A percentile compares a stretch with the other conserved stretches of the same genome.
Evolutionary conservation across 2,329 filamentous ascomycete genomes (phyloP).

Genomic region (Blastomyces silverae): DNA sequence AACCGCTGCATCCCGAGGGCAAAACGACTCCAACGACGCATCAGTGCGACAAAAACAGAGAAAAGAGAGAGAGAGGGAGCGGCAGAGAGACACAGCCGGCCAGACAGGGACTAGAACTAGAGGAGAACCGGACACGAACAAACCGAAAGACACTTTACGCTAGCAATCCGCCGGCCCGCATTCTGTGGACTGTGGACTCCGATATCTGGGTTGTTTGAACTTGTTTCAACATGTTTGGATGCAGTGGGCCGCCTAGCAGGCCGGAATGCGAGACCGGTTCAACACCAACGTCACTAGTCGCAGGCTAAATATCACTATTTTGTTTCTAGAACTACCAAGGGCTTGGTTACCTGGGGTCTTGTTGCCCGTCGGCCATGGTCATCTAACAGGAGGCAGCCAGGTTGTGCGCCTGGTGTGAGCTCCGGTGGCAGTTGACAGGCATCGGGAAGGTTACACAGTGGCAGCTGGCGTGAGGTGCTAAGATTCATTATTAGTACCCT

Average conservation of each 20-base stretch:
- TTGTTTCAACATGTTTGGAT: neutral
- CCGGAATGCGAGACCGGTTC: neutral
- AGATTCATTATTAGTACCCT: neutral
- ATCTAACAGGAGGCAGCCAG: neutral
- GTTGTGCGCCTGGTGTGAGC: neutral
- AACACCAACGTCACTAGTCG: neutral
- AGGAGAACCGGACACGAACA: neutral
- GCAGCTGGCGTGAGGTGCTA: neutral
- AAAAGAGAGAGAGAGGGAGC: neutral
- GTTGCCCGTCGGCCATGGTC: neutral
- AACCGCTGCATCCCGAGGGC: neutral
- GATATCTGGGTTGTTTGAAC: too few relatives aligned
- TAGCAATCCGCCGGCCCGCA: neutral
- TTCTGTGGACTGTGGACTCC: neutral
- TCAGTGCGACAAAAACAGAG: neutral
- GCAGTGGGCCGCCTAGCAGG: neutral
- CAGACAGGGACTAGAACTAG: neutral
- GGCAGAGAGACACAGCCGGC: too few relatives aligned
- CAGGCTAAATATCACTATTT: constrained; percentile 1
- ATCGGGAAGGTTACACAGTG: neutral
- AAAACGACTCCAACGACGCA: neutral
- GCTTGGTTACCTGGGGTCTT: neutral
- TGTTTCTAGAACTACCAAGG: constrained; percentile 2
- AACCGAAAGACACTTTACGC: neutral
- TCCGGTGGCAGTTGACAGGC: neutral